phyloP scores from a whole-genome alignment of 495 filamentous ascomycete species.

The Aspergillus nidulans region DNA sequence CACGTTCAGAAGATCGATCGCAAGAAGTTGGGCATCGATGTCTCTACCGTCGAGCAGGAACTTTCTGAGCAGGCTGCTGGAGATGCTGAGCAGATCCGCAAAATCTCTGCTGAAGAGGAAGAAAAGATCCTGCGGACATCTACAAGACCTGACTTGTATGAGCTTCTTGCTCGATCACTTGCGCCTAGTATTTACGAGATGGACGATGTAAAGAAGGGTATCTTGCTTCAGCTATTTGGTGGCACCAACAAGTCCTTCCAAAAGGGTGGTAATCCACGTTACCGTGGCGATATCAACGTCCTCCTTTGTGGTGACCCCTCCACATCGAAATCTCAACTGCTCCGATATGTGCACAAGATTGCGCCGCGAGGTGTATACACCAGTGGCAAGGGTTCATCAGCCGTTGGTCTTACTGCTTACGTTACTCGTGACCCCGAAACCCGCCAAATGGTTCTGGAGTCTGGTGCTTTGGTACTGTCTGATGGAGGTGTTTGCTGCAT shows the following conservation, averaged over 20 bases:
- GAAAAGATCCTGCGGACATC: slow-evolving; percentile 82
- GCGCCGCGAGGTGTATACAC: slow-evolving; percentile 96
- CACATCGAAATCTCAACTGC: slow-evolving; percentile 89
- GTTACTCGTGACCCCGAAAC: slow-evolving; percentile 94
- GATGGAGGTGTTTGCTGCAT: slow-evolving; percentile 98
- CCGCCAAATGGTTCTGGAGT: slow-evolving; percentile 91
- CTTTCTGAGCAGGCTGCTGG: slow-evolving; percentile 69
- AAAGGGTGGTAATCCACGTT: slow-evolving; percentile 90
- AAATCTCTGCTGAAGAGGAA: slow-evolving; percentile 85
- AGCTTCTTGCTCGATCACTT: slow-evolving; percentile 84
- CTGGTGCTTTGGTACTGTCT: slow-evolving; percentile 88
- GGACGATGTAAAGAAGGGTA: slow-evolving; percentile 98
- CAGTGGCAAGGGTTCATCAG: slow-evolving; percentile 93
- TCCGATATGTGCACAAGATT: slow-evolving; percentile 95
- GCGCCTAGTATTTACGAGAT: slow-evolving; percentile 96
- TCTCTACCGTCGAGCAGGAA: slow-evolving; percentile 82
- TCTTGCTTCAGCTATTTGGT: slow-evolving; percentile 91
- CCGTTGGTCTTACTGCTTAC: slow-evolving; percentile 97
- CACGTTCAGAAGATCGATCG: slow-evolving; percentile 97
- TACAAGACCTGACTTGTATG: slow-evolving; percentile 81
- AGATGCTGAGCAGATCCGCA: slow-evolving; percentile 75
- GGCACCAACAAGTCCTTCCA: slow-evolving; percentile 99
- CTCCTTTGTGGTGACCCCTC: slow-evolving; percentile 96
- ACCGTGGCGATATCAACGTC: slow-evolving; percentile 96
- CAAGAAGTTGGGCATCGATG: slow-evolving; percentile 86